Base-by-base conservation (phyloP, 371 early-diverging fungal genomes). In the Smittium culicis region DNA sequence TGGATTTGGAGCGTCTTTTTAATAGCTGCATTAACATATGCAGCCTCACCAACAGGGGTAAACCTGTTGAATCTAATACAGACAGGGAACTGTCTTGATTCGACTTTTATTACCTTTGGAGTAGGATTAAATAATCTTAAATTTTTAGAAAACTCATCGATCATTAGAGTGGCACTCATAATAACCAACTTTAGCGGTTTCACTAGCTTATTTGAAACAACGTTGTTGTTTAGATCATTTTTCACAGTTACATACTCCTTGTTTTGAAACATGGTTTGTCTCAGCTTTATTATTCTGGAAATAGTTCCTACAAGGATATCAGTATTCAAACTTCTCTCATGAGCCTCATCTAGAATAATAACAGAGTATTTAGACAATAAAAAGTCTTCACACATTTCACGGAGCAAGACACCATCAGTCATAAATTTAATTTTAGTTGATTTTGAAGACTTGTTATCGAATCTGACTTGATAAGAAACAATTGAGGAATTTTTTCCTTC, bases 341-440 rank as follows among this genome's bases (percentile, higher is more conserved):
- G 99, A 0, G 98, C 97, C 80, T 99, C 99, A 73, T 99, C 99
- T 56, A 99, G 86, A 57, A 99, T 91, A 29, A 99, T 86, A 28
- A 85, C 91, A 0, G 94, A 92, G 74, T 99, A 99, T 74, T 91
- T 86, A 20, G 86, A 82, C 31, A 99, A 75, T 34, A 97, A 74
- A 31, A 95, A 77, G 72, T 98, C 99, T 58, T 80, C 77, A 14
- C 91, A 84, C 67, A 96, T 78, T 76, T 99, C 99, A 62, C 94
- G 87, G 25, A 99, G 80, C 65, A 99, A 79, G 59, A 99, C 93
- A 82, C 99, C 99, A 79, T 99, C 99, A 0, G 99, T 99, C 92
- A 99, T 92, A 69, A 98, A 94, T 77, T 96, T 95, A 71, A 99
- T 91, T 17, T 88, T 81, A 0, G 99, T 97, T 20, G 85, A 79